Conservation (phyloP, 495 filamentous ascomycete species). For the Podospora fimiseda region DNA sequence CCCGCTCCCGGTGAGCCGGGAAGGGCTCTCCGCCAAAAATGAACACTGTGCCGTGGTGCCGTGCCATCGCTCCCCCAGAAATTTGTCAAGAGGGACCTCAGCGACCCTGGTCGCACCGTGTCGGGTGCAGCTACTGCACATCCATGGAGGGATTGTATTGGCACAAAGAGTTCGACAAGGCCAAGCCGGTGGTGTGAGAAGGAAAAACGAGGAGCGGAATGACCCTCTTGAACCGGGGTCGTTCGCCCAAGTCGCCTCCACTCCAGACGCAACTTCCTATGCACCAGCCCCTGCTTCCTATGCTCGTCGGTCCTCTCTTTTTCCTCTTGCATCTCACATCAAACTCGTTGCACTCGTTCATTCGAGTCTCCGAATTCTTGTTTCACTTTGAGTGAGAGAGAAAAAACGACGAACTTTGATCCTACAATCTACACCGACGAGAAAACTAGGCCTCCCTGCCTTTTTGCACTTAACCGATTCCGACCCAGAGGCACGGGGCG, state of each 20-base stretch:
- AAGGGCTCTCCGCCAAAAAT: constrained; percentile 6
- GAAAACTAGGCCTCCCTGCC: no score
- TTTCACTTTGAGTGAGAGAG: constrained; percentile 1
- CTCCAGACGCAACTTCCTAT: constrained; percentile 22
- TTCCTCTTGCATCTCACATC: not conserved
- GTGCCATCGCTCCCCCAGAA: constrained; percentile 4
- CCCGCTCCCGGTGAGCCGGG: constrained; percentile 20
- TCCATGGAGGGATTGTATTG: no score
- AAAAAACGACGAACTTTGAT: no score
- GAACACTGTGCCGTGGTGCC: not conserved
- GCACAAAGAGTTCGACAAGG: not conserved
- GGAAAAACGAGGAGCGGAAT: constrained; percentile 2
- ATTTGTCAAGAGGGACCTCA: constrained; percentile 5
- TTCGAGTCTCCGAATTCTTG: not conserved
- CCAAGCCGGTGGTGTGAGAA: not conserved
- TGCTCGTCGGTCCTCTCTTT: constrained; percentile 16
- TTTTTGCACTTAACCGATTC: not conserved
- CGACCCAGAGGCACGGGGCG: not conserved
- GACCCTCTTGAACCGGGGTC: constrained; percentile 8
- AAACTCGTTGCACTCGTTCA: not conserved
- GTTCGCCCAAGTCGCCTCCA: constrained; percentile 11
- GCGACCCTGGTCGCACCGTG: constrained; percentile 12
- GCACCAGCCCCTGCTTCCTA: constrained; percentile 20
- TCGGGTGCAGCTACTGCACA: not conserved
- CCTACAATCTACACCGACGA: no score